Conservation (phyloP, 2,329 filamentous ascomycete species). For the Claviceps maximensis region DNA sequence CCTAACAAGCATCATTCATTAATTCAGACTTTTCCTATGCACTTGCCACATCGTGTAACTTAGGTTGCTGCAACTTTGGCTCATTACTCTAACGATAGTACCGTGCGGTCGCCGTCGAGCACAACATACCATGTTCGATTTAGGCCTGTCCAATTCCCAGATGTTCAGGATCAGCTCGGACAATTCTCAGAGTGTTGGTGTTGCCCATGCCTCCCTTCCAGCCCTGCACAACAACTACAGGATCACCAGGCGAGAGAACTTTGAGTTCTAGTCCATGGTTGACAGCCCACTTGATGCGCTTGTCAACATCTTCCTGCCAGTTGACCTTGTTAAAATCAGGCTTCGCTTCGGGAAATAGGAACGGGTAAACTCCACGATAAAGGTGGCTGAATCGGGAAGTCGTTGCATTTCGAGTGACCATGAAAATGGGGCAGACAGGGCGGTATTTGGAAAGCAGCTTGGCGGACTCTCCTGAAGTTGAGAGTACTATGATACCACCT, state of each 20-base stretch:
- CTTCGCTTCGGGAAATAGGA: constrained; percentile 86
- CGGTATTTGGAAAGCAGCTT: constrained; percentile 97
- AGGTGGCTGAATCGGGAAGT: constrained; percentile 86
- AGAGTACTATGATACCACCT: constrained; percentile 88
- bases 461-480: constrained; percentile 88
- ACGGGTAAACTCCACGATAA: constrained; percentile 96
- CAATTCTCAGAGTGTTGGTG: constrained; percentile 66
- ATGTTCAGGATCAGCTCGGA: constrained; percentile 46
- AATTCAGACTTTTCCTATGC: neutral
- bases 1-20: neutral
- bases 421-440: constrained; percentile 97
- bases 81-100: neutral
- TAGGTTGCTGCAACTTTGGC: neutral
- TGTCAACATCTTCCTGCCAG: constrained; percentile 98
- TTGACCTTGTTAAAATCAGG: constrained; percentile 85
- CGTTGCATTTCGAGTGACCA: constrained; percentile 80
- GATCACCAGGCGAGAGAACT: constrained; percentile 58
- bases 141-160: constrained; percentile 38
- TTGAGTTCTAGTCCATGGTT: constrained; percentile 72
- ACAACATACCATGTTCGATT: neutral
- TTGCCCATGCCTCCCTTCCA: constrained; percentile 88
- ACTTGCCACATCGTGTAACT: neutral
- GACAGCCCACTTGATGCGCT: constrained; percentile 95
- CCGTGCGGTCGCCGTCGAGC: neutral
- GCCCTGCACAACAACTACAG: constrained; percentile 74